Evolutionary conservation across 2,329 filamentous ascomycete genomes (phyloP).

Genomic region (Gnomoniopsis smithogilvyi): DNA sequence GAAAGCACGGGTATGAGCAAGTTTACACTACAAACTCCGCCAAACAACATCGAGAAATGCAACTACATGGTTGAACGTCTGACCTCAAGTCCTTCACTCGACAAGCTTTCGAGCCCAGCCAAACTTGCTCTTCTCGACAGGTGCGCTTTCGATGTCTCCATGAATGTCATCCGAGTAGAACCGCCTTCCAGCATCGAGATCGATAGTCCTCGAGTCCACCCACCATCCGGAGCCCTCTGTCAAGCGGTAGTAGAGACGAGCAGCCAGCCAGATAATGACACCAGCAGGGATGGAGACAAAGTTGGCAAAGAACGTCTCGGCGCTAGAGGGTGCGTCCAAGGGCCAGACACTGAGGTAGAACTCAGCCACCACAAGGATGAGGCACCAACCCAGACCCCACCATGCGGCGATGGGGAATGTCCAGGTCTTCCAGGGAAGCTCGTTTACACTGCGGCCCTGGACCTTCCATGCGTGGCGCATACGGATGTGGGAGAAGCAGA

Average conservation of each 20-base stretch:
- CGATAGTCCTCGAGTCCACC: constrained; percentile 28
- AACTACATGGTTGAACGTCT: no score
- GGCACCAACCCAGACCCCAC: constrained; percentile 41
- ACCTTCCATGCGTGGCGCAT: constrained; percentile 38
- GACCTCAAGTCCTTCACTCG: not conserved
- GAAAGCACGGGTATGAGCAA: no score
- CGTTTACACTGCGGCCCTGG: constrained; percentile 32
- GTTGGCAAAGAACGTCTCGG: constrained; percentile 42
- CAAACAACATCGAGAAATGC: no score
- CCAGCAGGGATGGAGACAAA: constrained; percentile 42
- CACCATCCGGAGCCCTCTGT: constrained; percentile 28
- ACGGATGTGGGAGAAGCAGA: constrained; percentile 40
- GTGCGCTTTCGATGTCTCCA: constrained; percentile 7
- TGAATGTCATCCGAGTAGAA: constrained; percentile 16
- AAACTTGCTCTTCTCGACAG: constrained; percentile 19
- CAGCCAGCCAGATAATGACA: constrained; percentile 37
- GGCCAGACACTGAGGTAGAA: constrained; percentile 47
- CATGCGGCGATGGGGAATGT: constrained; percentile 39
- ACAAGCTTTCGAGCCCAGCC: constrained; percentile 9
- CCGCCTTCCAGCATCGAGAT: constrained; percentile 29
- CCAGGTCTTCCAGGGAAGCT: constrained; percentile 41
- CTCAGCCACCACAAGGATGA: constrained; percentile 41
- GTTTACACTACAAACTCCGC: no score
- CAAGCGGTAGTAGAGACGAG: constrained; percentile 34
- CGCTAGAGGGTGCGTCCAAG: constrained; percentile 29